Evolutionary conservation across 1,139 yeast species (phyloP).

Genomic region (Yamadazyma dushanensis): DNA sequence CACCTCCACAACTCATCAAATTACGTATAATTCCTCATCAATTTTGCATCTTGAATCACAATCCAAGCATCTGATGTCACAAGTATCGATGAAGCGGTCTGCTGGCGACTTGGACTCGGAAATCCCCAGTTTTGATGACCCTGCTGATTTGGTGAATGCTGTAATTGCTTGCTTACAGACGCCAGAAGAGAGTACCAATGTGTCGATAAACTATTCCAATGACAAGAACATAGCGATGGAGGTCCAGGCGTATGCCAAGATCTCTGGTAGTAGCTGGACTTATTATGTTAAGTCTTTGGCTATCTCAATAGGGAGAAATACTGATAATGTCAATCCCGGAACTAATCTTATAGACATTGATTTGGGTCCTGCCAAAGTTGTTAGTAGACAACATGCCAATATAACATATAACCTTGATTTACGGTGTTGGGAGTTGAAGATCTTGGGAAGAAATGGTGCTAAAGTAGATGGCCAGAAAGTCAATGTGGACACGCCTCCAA

Average conservation of each 20-base stretch:
- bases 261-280: constrained; percentile 94
- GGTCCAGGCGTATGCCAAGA: constrained; percentile 94
- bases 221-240: constrained; percentile 76
- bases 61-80: too few species aligned
- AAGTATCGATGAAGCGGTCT: constrained; percentile 26
- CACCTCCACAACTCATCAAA: too few species aligned
- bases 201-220: constrained; percentile 54
- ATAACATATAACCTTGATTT: constrained; percentile 74
- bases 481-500: constrained; percentile 48
- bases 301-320: constrained; percentile 81
- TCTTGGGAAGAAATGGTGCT: constrained; percentile 90
- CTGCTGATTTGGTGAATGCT: constrained; percentile 53
- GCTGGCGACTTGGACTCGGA: constrained; percentile 25
- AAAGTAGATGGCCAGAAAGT: constrained; percentile 75
- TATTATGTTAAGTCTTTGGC: constrained; percentile 82
- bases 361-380: constrained; percentile 95
- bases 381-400: constrained; percentile 83
- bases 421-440: constrained; percentile 82
- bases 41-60: neutral
- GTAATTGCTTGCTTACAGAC: constrained; percentile 48
- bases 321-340: constrained; percentile 43
- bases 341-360: constrained; percentile 69
- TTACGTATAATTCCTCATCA: neutral
- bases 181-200: constrained; percentile 54
- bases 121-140: constrained; percentile 35